Evolutionary conservation across 78 protist species (phyloP), one percentile per base, ranked within the genome.

Genomic region (Dictyostelium intermedium): DNA sequence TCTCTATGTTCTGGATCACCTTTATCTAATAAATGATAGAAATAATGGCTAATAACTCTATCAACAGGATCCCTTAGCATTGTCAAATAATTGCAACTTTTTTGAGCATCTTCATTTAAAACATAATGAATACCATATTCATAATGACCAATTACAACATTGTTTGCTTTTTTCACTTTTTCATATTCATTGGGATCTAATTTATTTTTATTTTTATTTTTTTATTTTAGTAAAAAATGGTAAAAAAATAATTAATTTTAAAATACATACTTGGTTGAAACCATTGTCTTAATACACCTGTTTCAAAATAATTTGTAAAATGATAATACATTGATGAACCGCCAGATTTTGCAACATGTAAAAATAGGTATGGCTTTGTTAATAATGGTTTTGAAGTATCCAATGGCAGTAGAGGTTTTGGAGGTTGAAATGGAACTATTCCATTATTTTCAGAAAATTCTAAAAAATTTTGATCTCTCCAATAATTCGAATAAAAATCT

Each of bases 11-110:
- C 70, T 37, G 32, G 61, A 85, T 85, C 78, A 50, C 41, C 70
- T 5, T 8, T 20, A 18, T 37, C 20, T 4, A 53, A 82, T 39
- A 63, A 47, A 20, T 53, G 84, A 23, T 53, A 85, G 20, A 35
- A 85, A 34, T 85, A 85, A 35, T 85, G 92, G 14, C 77, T 53
- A 1, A 56, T 50, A 13, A 85, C 92, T 35, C 92, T 14, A 2
- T 85, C 92, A n/a, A 85, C 70, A 2, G 92, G 92, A 76, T 85
- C 92, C 60, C 92, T 73, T 32, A 85, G 37, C 25, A 85, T 35
- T 9, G 92, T 76, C 34, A 85, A n/a, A 76, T 85, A 85, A 18
- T 61, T 73, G 30, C 30, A 56, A 11, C n/a, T 66, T 66, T 66
- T 66, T 66, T 66, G 74, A 27, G 37, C 13, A 0, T n/a, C 74